Evolutionary conservation across 2,329 filamentous ascomycete genomes (phyloP), one percentile per base, ranked within the genome.

Genomic region (Pseudocercospora fuligena): DNA sequence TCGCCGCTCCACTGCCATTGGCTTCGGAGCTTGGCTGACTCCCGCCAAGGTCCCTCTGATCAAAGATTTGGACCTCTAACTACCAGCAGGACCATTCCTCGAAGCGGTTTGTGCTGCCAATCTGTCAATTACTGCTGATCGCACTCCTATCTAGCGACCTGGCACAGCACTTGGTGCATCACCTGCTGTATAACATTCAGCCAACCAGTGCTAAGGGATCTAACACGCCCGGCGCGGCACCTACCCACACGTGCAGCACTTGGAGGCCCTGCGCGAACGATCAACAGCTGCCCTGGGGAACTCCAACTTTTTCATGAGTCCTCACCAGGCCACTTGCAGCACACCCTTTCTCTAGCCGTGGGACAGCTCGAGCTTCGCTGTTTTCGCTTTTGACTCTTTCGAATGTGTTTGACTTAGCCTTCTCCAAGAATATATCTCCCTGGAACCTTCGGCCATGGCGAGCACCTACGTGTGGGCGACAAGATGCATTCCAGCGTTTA

Each of bases 401-500:
- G 63, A 61, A 67, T 62, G 31, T 54, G 19, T 43, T 43, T 29
- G 9, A 33, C 61, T 27, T 63, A 27, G 43, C n/a, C 43, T 31
- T 29, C 27, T 43, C 59, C 46, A 51, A 56, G 23, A 33, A 46
- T 6, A 59, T 21, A 25, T 23, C 46, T 27, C 21, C 40, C 27
- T 7, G 56, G 54, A 47, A 8, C 21, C 65, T n/a, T 8, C 40
- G 63, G 60, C 47, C 54, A 73, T 73, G 72, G 60, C 61, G 53
- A 62, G 58, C 56, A 64, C 70, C n/a, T 75, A 70, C 54, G 60
- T 64, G 46, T 77, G 73, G 70, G 47, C 67, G 49, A 75, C 73
- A 16, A 69, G 75, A 31, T 74, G 70, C 67, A 70, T 76, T 19
- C 75, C 75, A 2, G 75, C 71, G 8, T 70, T 73, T 64, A 75